Base-by-base conservation (phyloP, 1,284 basidiomycete genomes). In the Moesziomyces sp. region DNA sequence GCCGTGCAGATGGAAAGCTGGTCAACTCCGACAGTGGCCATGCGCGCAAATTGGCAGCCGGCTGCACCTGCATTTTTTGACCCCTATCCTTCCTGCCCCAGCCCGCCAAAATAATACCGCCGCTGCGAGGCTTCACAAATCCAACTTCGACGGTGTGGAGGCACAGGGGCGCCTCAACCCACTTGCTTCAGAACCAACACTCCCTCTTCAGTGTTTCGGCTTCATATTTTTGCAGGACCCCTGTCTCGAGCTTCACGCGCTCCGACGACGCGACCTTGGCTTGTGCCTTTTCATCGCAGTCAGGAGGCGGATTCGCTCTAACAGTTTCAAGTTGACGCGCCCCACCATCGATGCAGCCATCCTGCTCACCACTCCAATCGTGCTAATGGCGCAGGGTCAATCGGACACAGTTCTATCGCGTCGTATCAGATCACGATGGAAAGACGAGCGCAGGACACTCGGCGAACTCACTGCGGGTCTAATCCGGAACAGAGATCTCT, bases 401-500 rank as follows among this genome's bases (percentile, higher is more conserved):
- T 7, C 26, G 26, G 5, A 28, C 30, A 33, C 30, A 13, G 30
- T 13, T 8, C 30, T 11, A 11, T 33, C 30, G 2, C 11, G 13
- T 10, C 30, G 30, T 3, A 10, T 10, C 30, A 11, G 30, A 13
- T 11, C 13, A 33, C 30, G 13, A 33, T 33, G 30, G 10, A 33
- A n/a, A 16, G 14, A 18, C 16, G 18, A 6, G 38, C 38, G 38
- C 38, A 7, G 5, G 38, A n/a, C 47, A 24, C 21, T 24, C 14
- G 30, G 33, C 35, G n/a, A 33, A 11, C 21, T 18, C 18, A n/a
- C 18, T 8, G 14, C 46, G 18, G 21, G 18, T 47, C 14, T 40
- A 26, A 53, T 69, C 66, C 66, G 52, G 56, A 63, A 69, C 45
- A 52, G 47, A 46, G 35, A 53, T 59, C 62, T 68, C 66, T 69